These are phyloP conservation scores for Dactylellina drechsleri DNA, from an alignment of 2,329 filamentous ascomycete species.

Conservation along the genomic window DNA sequence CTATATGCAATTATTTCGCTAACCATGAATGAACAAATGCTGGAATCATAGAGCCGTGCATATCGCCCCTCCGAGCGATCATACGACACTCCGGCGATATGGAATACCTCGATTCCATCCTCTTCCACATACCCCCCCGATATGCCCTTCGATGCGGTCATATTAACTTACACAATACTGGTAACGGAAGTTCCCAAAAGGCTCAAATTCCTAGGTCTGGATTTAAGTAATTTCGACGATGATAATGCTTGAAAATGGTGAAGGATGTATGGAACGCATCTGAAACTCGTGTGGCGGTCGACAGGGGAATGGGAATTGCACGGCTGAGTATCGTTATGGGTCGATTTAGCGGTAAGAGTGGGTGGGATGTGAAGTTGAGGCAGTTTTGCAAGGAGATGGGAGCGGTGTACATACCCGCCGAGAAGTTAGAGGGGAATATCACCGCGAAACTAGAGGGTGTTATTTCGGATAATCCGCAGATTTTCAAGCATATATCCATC, in stretches of 20 bases:
- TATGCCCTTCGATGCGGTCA: not conserved
- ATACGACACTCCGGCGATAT: not conserved
- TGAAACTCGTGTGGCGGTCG: not conserved
- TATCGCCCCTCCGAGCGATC: too few relatives aligned
- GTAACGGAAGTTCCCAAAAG: not conserved
- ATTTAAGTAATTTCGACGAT: too few relatives aligned
- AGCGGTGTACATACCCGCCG: not conserved
- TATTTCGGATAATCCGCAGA: not conserved
- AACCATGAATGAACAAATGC: too few relatives aligned
- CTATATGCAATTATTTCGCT: too few relatives aligned
- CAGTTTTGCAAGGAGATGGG: not conserved
- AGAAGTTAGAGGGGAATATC: not conserved
- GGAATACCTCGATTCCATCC: too few relatives aligned
- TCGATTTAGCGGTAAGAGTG: not conserved
- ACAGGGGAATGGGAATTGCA: not conserved
- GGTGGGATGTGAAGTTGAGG: not conserved
- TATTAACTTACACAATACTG: not conserved
- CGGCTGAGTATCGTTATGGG: not conserved
- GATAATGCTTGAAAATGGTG: not conserved
- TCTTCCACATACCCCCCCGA: too few relatives aligned
- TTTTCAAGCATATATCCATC: not conserved
- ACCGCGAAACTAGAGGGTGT: too few relatives aligned
- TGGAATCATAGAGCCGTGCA: too few relatives aligned
- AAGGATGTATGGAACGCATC: not conserved
- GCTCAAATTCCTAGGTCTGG: slow-evolving; percentile 3